A percentile compares a stretch with the other conserved stretches of the same genome.
Evolutionary conservation across 2,329 filamentous ascomycete genomes (phyloP).

Genomic region (Cyanodermella asteris): DNA sequence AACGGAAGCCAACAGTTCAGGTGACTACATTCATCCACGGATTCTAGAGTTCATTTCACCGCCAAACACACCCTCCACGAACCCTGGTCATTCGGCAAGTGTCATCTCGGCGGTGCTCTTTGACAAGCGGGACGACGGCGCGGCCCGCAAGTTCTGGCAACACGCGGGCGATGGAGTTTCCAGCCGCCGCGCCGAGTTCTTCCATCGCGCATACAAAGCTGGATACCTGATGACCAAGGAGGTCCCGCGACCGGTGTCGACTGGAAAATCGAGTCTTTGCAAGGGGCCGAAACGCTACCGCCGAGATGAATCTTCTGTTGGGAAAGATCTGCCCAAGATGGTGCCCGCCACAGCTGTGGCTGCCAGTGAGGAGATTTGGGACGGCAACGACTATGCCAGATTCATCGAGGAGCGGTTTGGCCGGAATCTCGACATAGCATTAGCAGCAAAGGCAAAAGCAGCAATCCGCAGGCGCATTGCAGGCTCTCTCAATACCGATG

Average conservation of each 20-base stretch:
- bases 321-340: conserved; percentile 21
- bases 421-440: conserved; percentile 60
- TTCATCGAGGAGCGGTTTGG: conserved; percentile 93
- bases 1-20: no score
- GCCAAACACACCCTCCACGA: no score
- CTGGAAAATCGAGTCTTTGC: conserved; percentile 17
- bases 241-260: conserved; percentile 8
- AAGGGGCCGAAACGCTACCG: conserved; percentile 72
- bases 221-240: conserved; percentile 32
- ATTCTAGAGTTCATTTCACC: no score
- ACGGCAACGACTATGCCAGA: conserved; percentile 44
- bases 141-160: conserved; percentile 94
- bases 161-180: conserved; percentile 85
- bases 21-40: no score
- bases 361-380: conserved; percentile 9
- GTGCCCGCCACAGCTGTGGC: conserved; percentile 15
- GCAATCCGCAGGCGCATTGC: conserved; percentile 77
- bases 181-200: conserved; percentile 79
- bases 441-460: conserved; percentile 61
- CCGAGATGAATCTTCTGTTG: conserved; percentile 26
- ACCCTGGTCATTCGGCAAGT: no score
- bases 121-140: conserved; percentile 39
- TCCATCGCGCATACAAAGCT: conserved; percentile 50
- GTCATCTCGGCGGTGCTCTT: conserved; percentile 51
- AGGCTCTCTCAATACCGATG: conserved; percentile 54